Evolutionary conservation across 2,329 filamentous ascomycete genomes (phyloP).

Genomic region (Trichophyton schoenleinii): DNA sequence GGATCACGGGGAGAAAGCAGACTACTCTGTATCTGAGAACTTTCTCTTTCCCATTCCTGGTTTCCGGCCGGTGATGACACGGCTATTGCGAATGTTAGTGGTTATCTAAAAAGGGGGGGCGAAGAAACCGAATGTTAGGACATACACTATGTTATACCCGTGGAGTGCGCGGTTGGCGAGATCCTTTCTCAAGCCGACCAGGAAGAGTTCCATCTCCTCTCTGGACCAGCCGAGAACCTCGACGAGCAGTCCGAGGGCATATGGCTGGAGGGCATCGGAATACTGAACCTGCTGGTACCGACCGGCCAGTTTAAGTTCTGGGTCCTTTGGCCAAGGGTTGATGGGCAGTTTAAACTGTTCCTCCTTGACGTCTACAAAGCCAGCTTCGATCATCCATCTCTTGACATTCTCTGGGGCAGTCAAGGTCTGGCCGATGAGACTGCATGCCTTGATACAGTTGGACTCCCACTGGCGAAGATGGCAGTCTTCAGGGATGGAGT

Average conservation of each 20-base stretch:
- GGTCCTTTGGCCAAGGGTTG: constrained; percentile 19
- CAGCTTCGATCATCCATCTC: constrained; percentile 42
- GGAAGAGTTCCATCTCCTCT: constrained; percentile 6
- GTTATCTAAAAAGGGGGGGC: not conserved
- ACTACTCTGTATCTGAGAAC: not conserved
- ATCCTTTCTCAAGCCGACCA: constrained; percentile 3
- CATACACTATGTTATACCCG: constrained; percentile 7
- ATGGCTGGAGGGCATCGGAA: constrained; percentile 4
- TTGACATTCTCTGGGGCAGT: constrained; percentile 43
- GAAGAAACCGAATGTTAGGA: not conserved
- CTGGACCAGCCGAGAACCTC: constrained; percentile 5
- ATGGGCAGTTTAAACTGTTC: constrained; percentile 21
- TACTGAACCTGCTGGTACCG: constrained; percentile 4
- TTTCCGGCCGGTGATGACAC: constrained; percentile 2
- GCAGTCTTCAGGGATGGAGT: constrained; percentile 8
- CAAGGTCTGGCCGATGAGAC: constrained; percentile 34
- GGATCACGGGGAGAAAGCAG: not conserved
- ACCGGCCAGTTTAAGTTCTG: constrained; percentile 3
- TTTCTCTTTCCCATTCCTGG: not conserved
- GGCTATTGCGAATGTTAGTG: not conserved
- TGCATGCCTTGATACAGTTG: constrained; percentile 33
- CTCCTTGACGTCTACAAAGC: constrained; percentile 46
- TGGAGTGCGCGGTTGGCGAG: constrained; percentile 4
- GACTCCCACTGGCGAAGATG: constrained; percentile 33
- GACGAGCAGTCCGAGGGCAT: constrained; percentile 5